phyloP scores from a whole-genome alignment of 2,329 filamentous ascomycete genomes.

The Aspergillus jensenii region DNA sequence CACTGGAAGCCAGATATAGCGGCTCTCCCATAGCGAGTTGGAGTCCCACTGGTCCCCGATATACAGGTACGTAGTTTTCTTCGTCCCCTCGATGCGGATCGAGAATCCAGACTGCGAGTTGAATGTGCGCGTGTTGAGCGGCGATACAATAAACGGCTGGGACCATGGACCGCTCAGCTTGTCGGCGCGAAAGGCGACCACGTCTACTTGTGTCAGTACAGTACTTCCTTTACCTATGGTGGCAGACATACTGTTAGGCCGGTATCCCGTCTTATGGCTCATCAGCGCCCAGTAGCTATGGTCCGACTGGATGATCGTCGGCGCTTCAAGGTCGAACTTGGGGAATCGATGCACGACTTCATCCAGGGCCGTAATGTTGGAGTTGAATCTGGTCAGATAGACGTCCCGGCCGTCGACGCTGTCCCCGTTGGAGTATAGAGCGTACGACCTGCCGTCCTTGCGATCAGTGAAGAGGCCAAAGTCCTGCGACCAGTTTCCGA shows the following conservation, averaged over 20 bases:
- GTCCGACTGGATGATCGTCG: conserved; percentile 61
- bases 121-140: conserved; percentile 52
- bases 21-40: conserved; percentile 57
- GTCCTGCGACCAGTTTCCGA: conserved; percentile 64
- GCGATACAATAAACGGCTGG: conserved; percentile 54
- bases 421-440: conserved; percentile 62
- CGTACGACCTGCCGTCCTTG: conserved; percentile 57
- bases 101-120: conserved; percentile 56
- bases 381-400: conserved; percentile 57
- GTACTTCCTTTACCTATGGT: neutral
- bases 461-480: conserved; percentile 63
- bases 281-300: conserved; percentile 61
- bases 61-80: conserved; percentile 53
- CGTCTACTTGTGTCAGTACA: conserved; percentile 36
- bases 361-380: conserved; percentile 52
- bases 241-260: conserved; percentile 51
- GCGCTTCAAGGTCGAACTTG: conserved; percentile 62
- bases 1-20: conserved; percentile 59
- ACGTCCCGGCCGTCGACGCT: conserved; percentile 56
- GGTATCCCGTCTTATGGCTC: conserved; percentile 64
- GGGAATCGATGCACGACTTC: conserved; percentile 56
- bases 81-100: conserved; percentile 49
- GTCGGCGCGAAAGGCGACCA: conserved; percentile 57
- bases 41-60: conserved; percentile 56
- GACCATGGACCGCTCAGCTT: conserved; percentile 54